Conservation (phyloP, 768 basidiomycete species). For the Heimioporus sp. region DNA sequence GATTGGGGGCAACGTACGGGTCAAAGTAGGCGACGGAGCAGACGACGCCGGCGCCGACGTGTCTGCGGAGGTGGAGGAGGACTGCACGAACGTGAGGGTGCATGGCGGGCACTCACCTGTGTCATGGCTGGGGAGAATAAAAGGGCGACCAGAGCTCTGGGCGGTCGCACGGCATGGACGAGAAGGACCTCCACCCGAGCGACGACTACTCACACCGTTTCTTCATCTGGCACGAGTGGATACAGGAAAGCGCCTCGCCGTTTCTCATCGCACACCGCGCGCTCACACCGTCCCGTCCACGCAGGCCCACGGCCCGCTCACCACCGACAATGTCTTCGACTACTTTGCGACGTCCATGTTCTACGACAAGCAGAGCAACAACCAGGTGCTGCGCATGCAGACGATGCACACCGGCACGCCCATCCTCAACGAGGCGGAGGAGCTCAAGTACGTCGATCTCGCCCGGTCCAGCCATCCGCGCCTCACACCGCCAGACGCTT, state of each 20-base stretch:
- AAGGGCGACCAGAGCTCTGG: too few species aligned
- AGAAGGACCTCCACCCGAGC: slow-evolving; percentile 67
- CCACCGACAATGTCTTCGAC: slow-evolving; percentile 77
- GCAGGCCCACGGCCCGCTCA: slow-evolving; percentile 72
- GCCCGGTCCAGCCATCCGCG: neutral
- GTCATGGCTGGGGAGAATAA: too few species aligned
- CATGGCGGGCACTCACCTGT: too few species aligned
- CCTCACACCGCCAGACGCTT: slow-evolving; percentile 57
- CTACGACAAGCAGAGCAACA: slow-evolving; percentile 93
- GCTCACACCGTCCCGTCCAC: neutral
- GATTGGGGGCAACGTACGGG: too few species aligned
- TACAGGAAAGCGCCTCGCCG: slow-evolving; percentile 50
- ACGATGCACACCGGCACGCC: slow-evolving; percentile 82
- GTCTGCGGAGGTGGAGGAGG: too few species aligned
- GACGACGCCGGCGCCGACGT: too few species aligned
- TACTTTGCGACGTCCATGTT: slow-evolving; percentile 92
- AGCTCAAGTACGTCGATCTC: slow-evolving; percentile 54
- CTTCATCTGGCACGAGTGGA: slow-evolving; percentile 92
- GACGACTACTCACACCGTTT: slow-evolving; percentile 82
- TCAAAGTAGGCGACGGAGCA: too few species aligned
- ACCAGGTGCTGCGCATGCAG: slow-evolving; percentile 91
- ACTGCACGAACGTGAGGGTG: too few species aligned
- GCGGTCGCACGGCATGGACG: slow-evolving; percentile 38
- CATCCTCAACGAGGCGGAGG: slow-evolving; percentile 77
- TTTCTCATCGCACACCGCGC: neutral